Base-by-base conservation (phyloP, 306 rosid species). In the Pyrus betulifolia region DNA sequence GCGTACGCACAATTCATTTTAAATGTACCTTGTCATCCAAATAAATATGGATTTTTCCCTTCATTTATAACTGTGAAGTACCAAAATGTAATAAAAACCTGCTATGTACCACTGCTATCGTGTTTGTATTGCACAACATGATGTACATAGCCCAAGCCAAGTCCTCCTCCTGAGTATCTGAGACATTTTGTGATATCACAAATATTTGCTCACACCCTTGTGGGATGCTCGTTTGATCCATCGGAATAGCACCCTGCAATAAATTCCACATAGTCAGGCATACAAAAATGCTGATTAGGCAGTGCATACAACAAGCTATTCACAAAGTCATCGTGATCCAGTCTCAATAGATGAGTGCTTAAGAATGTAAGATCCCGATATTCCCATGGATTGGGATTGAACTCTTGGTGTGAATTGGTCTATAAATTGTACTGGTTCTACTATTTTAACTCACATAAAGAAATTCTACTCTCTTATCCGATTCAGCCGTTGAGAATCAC, bases 71-170 rank as follows among this genome's bases (percentile, higher is more conserved):
- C n/a, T n/a, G 28, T 79, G 69, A 46, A 42, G 49, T 70, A 30
- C 35, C 63, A 71, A 57, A 17, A 11, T 38, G 38, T 27, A 17
- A 72, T 68, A 81, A 62, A 69, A 67, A 74, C 27, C 54, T 42
- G 78, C 5, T 75, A 6, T 52, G 61, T 90, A 92, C 99, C 87
- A 63, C 91, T 52, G 92, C 80, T 58, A 88, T 69, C 63, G 93
- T 84, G 79, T 84, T 92, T 71, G 97, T 89, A 81, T 88, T 95
- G 69, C 95, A 93, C 80, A 95, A 78, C 81, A 92, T 76, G 80
- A 92, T 69, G 72, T 92, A 95, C 3, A 96, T 90, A 28, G 97
- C 87, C 98, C 98, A 92, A 80, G 98, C 97, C 71, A 95, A 70
- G 73, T 92, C 97, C 74, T 95, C 97, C 87, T 88, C 89, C 76